Evolutionary conservation across 2,329 filamentous ascomycete genomes (phyloP), one percentile per base, ranked within the genome.

Genomic region (Helotiales sp.): DNA sequence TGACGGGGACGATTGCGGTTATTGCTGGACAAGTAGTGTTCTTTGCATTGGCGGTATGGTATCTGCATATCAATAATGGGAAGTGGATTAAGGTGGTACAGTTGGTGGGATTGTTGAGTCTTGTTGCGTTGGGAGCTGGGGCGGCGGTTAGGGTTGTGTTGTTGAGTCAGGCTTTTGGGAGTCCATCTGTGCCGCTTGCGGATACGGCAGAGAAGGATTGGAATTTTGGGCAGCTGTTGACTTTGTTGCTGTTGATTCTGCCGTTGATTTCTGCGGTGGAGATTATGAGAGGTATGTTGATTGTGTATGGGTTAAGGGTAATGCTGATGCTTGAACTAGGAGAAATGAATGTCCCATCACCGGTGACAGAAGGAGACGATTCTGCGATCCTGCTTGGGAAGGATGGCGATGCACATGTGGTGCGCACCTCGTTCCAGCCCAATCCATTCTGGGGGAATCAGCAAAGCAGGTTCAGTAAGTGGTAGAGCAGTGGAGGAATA

Each of bases 191-290:
- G 2, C 63, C 69, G 22, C 73, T 88, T 2, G 68, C 69, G 5
- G 84, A 85, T 55, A 57, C 71, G 0, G 79, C 76, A 22, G 85
- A 88, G 72, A 80, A 75, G 58, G 72, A 74, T 10, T 88, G 84
- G 84, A 82, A 79, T 62, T 89, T 87, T 65, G 85, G 85, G 0
- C 83, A 86, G 70, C 71, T 87, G 55, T 72, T 88, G 27, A 81
- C 82, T 1, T 71, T 87, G 63, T 71, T 87, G 62, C 73, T 88
- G 66, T 73, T 87, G 25, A 69, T 82, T n/a, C 71, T 88, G 65
- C 84, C 85, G 1, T 65, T 87, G 15, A 76, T 88, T 2, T 83
- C 80, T 2, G 77, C 79, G 2, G 69, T 87, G 27, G 85, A 88
- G 69, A 84, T 88, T 52, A 71, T 80, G 47, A 70, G 82, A 61